Evolutionary conservation across 2,329 filamentous ascomycete species (phyloP), one percentile per base, ranked within the genome.

Genomic region (Myriosclerotinia curreyana): DNA sequence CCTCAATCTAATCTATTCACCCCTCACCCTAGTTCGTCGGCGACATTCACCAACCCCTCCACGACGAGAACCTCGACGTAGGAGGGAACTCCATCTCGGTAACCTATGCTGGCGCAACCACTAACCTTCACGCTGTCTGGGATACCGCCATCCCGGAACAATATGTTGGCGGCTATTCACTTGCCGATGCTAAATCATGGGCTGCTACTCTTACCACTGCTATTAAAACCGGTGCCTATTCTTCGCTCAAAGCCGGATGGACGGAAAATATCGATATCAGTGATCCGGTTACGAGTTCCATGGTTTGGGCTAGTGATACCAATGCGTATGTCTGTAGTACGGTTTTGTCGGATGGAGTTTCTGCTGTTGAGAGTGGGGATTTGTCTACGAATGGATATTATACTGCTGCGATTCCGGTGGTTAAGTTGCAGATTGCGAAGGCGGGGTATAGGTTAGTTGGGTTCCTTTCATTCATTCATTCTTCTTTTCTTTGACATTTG

Each of bases 71-170:
- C 64, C 82, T 87, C 12, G 80, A 81, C 2, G 78, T 82, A 46
- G 89, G 89, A 60, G 89, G 89, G 0, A 92, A 92, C 70, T 82
- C 82, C 20, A 88, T 91, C 68, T 74, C 79, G 15, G 88, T 91
- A 3, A 78, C 77, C 11, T 91, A 86, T 76, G 79, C 86, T 34
- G 81, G 81, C 3, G 74, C 77, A 20, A 79, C 82, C 65, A 71
- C 68, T 8, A 91, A 92, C 72, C 79, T 92, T 56, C 89, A 92
- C 72, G 81, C 87, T 64, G 83, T 90, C 20, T 91, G 88, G 89
- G 71, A 65, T 31, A 70, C 66, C 6, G 20, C 48, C 38, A 63
- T 60, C 11, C 46, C 40, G 2, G 59, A 89, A 76, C 83, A 86
- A 73, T 76, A 83, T 72, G 78, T 86, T 1, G 86, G 86, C 1